These are phyloP conservation scores for Plasmopara muralis DNA, from an alignment of 352 stramenopile species.

Conservation along the genomic window DNA sequence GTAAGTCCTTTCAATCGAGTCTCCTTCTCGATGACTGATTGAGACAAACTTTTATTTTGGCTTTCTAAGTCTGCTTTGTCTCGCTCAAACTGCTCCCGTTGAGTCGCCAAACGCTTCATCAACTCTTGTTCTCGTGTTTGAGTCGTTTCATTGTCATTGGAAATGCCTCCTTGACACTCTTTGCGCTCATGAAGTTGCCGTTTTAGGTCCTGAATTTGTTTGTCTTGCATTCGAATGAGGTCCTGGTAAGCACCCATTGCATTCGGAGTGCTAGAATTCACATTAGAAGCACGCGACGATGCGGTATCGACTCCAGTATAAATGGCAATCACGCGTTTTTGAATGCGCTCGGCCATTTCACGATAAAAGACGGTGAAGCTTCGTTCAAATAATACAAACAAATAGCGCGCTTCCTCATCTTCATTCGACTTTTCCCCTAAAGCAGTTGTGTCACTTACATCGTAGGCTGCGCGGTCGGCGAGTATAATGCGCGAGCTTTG, in stretches of 20 bases:
- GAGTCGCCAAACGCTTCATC: conserved; percentile 8
- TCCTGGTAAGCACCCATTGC: conserved; percentile 61
- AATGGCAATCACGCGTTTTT: conserved; percentile 56
- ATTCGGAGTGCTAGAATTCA: conserved; percentile 14
- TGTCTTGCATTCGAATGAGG: conserved; percentile 76
- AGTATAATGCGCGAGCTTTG: conserved; percentile 38
- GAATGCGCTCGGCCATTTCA: conserved; percentile 47
- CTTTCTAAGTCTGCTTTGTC: conserved; percentile 32
- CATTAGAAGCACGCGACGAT: conserved; percentile 3
- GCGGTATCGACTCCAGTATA: conserved; percentile 40
- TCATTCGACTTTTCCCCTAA: conserved; percentile 3
- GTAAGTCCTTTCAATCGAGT: conserved; percentile 38
- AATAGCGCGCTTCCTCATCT: conserved; percentile 29
- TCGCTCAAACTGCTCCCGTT: conserved; percentile 22
- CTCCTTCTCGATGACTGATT: conserved; percentile 31
- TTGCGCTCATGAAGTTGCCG: conserved; percentile 23
- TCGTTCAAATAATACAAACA: conserved; percentile 68
- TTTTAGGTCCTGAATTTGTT: conserved; percentile 57
- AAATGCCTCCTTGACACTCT: background rate
- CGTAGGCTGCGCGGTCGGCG: conserved; percentile 29
- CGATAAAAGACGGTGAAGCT: conserved; percentile 42
- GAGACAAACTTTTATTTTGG: conserved; percentile 22
- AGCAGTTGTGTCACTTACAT: conserved; percentile 15
- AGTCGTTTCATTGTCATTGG: background rate
- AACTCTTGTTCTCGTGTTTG: conserved; percentile 4